phyloP scores from a whole-genome alignment of 2,329 filamentous ascomycete species.

The Penicillium thymicola region DNA sequence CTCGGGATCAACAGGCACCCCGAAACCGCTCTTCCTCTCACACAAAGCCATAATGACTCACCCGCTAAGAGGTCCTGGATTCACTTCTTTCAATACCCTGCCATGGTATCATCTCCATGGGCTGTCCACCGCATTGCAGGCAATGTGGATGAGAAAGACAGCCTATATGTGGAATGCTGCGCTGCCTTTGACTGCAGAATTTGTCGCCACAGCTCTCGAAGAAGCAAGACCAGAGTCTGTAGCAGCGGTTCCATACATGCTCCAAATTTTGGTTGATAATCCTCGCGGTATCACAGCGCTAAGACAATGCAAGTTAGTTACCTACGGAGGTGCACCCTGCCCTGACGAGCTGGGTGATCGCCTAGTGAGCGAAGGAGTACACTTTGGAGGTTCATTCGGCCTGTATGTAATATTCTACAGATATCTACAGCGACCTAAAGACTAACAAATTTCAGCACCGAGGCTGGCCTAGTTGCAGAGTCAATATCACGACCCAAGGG shows the following conservation, averaged over 20 bases:
- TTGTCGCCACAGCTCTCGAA: conserved; percentile 36
- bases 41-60: conserved; percentile 41
- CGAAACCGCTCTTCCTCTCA: conserved; percentile 46
- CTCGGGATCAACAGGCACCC: conserved; percentile 49
- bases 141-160: conserved; percentile 45
- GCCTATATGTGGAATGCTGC: conserved; percentile 43
- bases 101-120: conserved; percentile 48
- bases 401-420: conserved; percentile 29
- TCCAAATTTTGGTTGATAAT: conserved; percentile 41
- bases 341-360: conserved; percentile 44
- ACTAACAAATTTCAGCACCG: conserved; percentile 34
- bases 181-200: conserved; percentile 39
- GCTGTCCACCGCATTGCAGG: conserved; percentile 41
- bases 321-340: conserved; percentile 42
- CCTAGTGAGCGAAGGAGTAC: conserved; percentile 37
- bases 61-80: conserved; percentile 35
- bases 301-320: conserved; percentile 39
- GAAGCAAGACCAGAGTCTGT: conserved; percentile 40
- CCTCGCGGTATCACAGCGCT: conserved; percentile 37
- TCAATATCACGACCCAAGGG: conserved; percentile 39
- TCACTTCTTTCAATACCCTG: conserved; percentile 44
- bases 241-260: conserved; percentile 42
- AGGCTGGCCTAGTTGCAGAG: conserved; percentile 44
- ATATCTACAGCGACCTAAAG: background rate
- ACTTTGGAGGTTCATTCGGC: conserved; percentile 42